Evolutionary conservation across 805 yeast species (phyloP).

Genomic region (Candida takata): DNA sequence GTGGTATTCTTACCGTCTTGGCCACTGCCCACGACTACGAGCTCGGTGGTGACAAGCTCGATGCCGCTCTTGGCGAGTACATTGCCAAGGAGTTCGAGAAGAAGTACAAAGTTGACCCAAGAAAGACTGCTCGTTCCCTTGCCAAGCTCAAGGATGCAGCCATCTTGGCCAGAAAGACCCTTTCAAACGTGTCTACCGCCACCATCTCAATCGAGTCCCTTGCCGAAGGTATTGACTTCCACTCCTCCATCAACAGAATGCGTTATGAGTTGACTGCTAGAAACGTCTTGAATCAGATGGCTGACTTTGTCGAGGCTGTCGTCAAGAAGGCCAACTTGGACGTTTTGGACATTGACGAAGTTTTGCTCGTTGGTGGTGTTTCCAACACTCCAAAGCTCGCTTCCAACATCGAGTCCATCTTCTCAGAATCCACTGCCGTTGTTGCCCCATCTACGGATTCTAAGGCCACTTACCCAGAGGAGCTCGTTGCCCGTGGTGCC

Average conservation of each 20-base stretch:
- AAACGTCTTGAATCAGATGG: slow-evolving; percentile 67
- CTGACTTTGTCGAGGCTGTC: slow-evolving; percentile 64
- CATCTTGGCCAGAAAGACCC: slow-evolving; percentile 79
- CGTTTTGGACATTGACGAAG: slow-evolving; percentile 81
- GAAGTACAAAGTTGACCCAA: slow-evolving; percentile 76
- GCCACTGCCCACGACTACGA: slow-evolving; percentile 77
- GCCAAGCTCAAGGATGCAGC: slow-evolving; percentile 86
- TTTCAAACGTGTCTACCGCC: slow-evolving; percentile 82
- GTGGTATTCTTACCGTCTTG: slow-evolving; percentile 85
- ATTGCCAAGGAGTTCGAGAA: slow-evolving; percentile 93
- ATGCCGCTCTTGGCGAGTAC: slow-evolving; percentile 68
- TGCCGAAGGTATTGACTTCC: slow-evolving; percentile 91
- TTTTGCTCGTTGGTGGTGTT: slow-evolving; percentile 87
- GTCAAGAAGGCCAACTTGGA: slow-evolving; percentile 82
- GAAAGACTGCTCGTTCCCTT: slow-evolving; percentile 70
- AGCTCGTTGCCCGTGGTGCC: slow-evolving; percentile 87
- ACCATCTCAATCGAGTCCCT: slow-evolving; percentile 92
- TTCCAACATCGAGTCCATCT: slow-evolving; percentile 58
- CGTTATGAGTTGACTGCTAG: slow-evolving; percentile 86
- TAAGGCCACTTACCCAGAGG: slow-evolving; percentile 82
- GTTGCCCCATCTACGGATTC: slow-evolving; percentile 71
- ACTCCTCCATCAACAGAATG: slow-evolving; percentile 87
- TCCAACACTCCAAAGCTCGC: slow-evolving; percentile 91
- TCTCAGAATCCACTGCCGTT: slow-evolving; percentile 74
- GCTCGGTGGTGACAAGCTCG: slow-evolving; percentile 86